Evolutionary conservation across 2,329 filamentous ascomycete genomes (phyloP).

Genomic region (Cladosporium sp.): DNA sequence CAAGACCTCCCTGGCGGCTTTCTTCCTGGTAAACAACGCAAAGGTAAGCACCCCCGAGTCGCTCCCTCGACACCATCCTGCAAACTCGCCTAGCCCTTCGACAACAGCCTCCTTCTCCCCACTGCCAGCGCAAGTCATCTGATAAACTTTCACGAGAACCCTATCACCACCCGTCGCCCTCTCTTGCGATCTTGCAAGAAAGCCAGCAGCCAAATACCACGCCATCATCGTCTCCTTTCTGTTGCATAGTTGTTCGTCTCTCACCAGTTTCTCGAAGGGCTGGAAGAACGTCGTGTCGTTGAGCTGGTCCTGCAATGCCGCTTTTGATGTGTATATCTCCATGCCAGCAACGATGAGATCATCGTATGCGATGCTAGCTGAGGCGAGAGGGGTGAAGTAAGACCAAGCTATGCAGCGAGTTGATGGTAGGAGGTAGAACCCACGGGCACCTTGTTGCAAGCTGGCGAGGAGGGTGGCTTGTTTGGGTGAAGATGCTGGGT

Average conservation of each 20-base stretch:
- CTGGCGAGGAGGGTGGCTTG: constrained; percentile 26
- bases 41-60: constrained; percentile 31
- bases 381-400: constrained; percentile 21
- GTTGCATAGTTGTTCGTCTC: constrained; percentile 26
- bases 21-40: constrained; percentile 29
- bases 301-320: constrained; percentile 28
- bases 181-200: constrained; percentile 22
- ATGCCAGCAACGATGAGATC: constrained; percentile 26
- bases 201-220: constrained; percentile 29
- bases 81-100: constrained; percentile 19
- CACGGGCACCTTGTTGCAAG: constrained; percentile 26
- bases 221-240: constrained; percentile 28
- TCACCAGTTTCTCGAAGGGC: constrained; percentile 26
- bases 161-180: constrained; percentile 18
- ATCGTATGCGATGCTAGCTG: neutral
- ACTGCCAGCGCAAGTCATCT: constrained; percentile 22
- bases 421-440: constrained; percentile 29
- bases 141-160: constrained; percentile 25
- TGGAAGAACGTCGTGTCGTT: constrained; percentile 33
- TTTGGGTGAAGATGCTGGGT: constrained; percentile 27
- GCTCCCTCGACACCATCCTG: constrained; percentile 23
- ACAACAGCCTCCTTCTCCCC: constrained; percentile 12
- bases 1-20: constrained; percentile 29
- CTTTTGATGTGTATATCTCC: constrained; percentile 31
- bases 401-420: constrained; percentile 28